Evolutionary conservation across 805 yeast genomes (phyloP), one percentile per base, ranked within the genome.

Genomic region (Blastobotrys muscicola): DNA sequence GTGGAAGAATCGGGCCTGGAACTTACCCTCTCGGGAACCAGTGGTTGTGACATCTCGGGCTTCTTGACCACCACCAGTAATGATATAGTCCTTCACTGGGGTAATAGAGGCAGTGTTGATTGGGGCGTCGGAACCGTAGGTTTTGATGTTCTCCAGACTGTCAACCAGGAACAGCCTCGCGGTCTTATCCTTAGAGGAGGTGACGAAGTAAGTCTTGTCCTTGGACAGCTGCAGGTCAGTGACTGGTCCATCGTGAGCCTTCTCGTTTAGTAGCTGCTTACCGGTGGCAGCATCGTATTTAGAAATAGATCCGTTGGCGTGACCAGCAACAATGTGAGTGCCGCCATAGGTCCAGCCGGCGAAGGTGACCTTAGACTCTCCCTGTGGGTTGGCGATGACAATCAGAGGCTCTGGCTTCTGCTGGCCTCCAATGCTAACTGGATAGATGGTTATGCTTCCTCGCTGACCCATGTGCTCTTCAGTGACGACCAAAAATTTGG

Each of bases 31-130:
- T 39, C 82, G 73, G 44, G 87, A 79, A 36, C 92, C 76, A 23
- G 97, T 87, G n/a, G 97, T 92, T 36, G 99, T 92, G 60, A 92
- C 99, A 64, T 89, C 94, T 66, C 87, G 80, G 34, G 98, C 97
- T 58, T 87, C 97, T 72, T 92, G 97, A 79, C 99, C 99, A 70
- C 99, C 99, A 43, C 97, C 98, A 49, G 92, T 72, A 40, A 92
- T 81, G 49, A 92, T 83, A 61, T 81, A 90, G 60, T 92, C 90
- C 69, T 92, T 92, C 45, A 80, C 71, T 20, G 97, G 94, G 11
- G 98, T 89, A 54, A 92, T 82, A 52, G 94, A 82, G 13, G 97
- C 97, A 32, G 95, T 77, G 71, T 92, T 92, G 74, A 92, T 74
- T 46, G 97, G 97, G 42, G 94, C 87, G 62, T 87, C 97, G 4